Evolutionary conservation across 1,139 yeast genomes (phyloP).

Genomic region (Blastobotrys petasosporus): DNA sequence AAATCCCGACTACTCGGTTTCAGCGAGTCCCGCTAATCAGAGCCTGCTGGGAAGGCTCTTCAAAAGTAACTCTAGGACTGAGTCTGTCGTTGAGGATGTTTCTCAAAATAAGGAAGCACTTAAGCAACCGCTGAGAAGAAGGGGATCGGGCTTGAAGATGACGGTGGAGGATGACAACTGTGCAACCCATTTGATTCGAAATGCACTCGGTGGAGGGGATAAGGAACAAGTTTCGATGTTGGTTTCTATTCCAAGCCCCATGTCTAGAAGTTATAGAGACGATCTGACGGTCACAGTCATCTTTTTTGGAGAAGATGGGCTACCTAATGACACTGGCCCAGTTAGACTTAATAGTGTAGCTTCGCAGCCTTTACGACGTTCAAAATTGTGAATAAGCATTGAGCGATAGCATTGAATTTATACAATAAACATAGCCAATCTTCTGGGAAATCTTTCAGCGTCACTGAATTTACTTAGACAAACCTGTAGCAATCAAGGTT

Average conservation of each 20-base stretch:
- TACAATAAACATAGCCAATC: too few species aligned
- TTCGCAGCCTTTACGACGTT: too few species aligned
- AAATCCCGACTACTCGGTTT: conserved; percentile 42
- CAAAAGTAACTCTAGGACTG: conserved; percentile 17
- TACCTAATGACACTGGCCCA: conserved; percentile 26
- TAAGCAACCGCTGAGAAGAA: conserved; percentile 51
- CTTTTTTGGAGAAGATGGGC: conserved; percentile 55
- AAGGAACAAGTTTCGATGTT: conserved; percentile 82
- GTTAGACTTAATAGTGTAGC: conserved; percentile 24
- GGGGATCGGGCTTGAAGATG: conserved; percentile 37
- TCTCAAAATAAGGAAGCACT: conserved; percentile 43
- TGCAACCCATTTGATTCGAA: conserved; percentile 87
- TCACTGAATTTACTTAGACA: too few species aligned
- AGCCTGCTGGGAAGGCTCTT: conserved; percentile 17
- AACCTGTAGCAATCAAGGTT: conserved; percentile 34
- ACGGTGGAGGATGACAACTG: conserved; percentile 73
- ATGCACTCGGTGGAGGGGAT: conserved; percentile 83
- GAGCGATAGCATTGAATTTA: too few species aligned
- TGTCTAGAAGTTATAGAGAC: conserved; percentile 87
- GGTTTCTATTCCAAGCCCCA: conserved; percentile 88
- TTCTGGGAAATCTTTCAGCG: too few species aligned
- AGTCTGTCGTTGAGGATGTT: conserved; percentile 31
- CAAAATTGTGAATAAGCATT: too few species aligned
- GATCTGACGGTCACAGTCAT: conserved; percentile 94
- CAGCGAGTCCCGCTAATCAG: conserved; percentile 7